phyloP scores from a whole-genome alignment of 2,329 filamentous ascomycete species.

The Paramyrothecium sp. region DNA sequence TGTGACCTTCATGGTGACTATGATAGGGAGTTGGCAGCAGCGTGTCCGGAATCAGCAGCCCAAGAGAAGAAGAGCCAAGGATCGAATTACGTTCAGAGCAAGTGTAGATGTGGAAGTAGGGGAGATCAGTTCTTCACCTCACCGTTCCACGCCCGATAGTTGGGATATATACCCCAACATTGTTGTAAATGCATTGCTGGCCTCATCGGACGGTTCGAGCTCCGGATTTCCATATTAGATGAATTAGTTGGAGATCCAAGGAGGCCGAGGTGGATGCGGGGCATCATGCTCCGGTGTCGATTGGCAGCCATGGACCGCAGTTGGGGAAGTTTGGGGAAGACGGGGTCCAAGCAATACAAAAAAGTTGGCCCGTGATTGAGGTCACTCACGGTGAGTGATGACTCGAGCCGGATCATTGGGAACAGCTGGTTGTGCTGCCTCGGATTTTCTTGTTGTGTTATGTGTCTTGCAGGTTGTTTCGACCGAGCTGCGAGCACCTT shows the following conservation, averaged over 20 bases:
- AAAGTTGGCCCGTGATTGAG: no score
- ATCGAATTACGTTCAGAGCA: no score
- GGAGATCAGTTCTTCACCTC: neutral
- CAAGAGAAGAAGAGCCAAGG: no score
- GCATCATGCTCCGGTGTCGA: neutral
- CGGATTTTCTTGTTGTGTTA: no score
- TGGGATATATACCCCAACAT: slow-evolving; percentile 3
- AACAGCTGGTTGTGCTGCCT: no score
- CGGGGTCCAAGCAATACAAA: neutral
- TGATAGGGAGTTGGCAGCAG: no score
- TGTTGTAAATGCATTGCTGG: slow-evolving; percentile 15
- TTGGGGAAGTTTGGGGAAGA: slow-evolving; percentile 1
- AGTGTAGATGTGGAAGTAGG: no score
- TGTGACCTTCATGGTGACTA: slow-evolving; percentile 18
- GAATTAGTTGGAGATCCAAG: neutral
- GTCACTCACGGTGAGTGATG: no score
- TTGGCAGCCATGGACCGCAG: neutral
- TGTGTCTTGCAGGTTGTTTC: no score
- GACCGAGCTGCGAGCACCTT: no score
- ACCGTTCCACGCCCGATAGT: neutral
- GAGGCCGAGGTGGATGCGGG: neutral
- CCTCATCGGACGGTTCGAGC: slow-evolving; percentile 22
- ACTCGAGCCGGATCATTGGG: no score
- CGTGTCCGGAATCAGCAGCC: no score
- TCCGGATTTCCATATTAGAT: slow-evolving; percentile 21